Percentiles rank a stretch among this genome's conserved stretches.
phyloP scores from a whole-genome alignment of 2,329 filamentous ascomycete genomes.

The Sclerotinia nivalis region DNA sequence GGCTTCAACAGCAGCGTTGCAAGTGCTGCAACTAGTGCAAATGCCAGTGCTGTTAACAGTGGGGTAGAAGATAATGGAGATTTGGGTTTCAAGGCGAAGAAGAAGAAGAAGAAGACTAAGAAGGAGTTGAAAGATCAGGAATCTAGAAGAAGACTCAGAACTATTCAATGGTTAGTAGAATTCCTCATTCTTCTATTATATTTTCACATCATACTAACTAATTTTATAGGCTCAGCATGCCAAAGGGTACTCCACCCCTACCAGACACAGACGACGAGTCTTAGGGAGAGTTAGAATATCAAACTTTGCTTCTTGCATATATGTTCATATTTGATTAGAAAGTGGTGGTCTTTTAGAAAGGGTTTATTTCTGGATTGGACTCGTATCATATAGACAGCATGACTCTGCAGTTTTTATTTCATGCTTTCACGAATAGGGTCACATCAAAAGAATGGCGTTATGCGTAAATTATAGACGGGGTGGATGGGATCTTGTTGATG shows the following conservation, averaged over 20 bases:
- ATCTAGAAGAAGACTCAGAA: slow-evolving; percentile 79
- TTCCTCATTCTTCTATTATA: slow-evolving; percentile 56
- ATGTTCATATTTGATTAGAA: slow-evolving; percentile 20
- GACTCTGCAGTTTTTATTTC: not conserved
- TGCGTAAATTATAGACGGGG: slow-evolving; percentile 14
- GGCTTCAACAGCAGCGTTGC: slow-evolving; percentile 60
- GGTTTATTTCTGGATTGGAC: slow-evolving; percentile 14
- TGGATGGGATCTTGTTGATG: slow-evolving; percentile 10
- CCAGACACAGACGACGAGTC: slow-evolving; percentile 40
- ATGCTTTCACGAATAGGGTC: slow-evolving; percentile 15
- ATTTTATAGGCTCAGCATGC: slow-evolving; percentile 39
- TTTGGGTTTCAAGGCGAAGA: slow-evolving; percentile 85
- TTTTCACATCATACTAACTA: slow-evolving; percentile 35
- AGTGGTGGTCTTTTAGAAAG: not conserved
- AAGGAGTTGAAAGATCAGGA: slow-evolving; percentile 94
- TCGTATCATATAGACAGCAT: slow-evolving; percentile 4
- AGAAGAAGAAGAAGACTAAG: slow-evolving; percentile 99
- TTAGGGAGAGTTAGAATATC: slow-evolving; percentile 6
- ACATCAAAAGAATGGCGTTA: slow-evolving; percentile 11
- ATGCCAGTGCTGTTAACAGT: slow-evolving; percentile 69
- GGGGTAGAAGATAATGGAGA: slow-evolving; percentile 79
- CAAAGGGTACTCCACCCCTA: slow-evolving; percentile 41
- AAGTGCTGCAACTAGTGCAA: slow-evolving; percentile 54
- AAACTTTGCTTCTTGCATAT: slow-evolving; percentile 21
- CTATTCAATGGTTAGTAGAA: slow-evolving; percentile 65